Conservation (phyloP, 192 early-diverging fungal genomes). For the Podila horticola region DNA sequence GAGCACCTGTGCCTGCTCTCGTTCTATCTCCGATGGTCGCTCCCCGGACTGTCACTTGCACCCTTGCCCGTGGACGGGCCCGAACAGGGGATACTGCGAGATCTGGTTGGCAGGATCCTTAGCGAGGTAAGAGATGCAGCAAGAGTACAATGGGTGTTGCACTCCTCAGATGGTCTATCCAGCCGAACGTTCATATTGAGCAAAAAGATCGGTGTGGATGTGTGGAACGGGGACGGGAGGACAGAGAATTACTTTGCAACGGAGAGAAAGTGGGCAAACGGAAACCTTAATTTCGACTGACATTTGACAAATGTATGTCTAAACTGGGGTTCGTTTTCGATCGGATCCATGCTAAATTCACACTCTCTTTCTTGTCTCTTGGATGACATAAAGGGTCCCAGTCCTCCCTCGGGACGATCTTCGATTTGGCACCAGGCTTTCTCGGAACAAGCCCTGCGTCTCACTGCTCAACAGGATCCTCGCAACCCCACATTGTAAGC, state of each 20-base stretch:
- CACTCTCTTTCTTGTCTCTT: background rate
- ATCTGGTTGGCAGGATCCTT: conserved; percentile 26
- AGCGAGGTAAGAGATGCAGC: conserved; percentile 16
- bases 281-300: conserved; percentile 26
- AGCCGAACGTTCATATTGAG: too few species aligned
- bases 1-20: conserved; percentile 31
- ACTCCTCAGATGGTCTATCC: too few species aligned
- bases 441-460: conserved; percentile 28
- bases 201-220: too few species aligned
- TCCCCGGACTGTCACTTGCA: background rate
- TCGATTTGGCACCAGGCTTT: conserved; percentile 35
- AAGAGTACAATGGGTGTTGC: too few species aligned
- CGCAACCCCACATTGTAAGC: conserved; percentile 13
- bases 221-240: too few species aligned
- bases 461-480: conserved; percentile 36
- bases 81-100: conserved; percentile 17
- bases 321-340: background rate
- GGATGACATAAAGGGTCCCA: background rate
- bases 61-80: background rate
- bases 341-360: background rate
- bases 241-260: conserved; percentile 8
- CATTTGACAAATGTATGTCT: conserved; percentile 1
- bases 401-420: background rate
- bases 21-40: conserved; percentile 37
- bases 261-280: conserved; percentile 4